These are phyloP conservation scores for Apiosordaria backusii DNA, from an alignment of 495 filamentous ascomycete species.

Conservation along the genomic window DNA sequence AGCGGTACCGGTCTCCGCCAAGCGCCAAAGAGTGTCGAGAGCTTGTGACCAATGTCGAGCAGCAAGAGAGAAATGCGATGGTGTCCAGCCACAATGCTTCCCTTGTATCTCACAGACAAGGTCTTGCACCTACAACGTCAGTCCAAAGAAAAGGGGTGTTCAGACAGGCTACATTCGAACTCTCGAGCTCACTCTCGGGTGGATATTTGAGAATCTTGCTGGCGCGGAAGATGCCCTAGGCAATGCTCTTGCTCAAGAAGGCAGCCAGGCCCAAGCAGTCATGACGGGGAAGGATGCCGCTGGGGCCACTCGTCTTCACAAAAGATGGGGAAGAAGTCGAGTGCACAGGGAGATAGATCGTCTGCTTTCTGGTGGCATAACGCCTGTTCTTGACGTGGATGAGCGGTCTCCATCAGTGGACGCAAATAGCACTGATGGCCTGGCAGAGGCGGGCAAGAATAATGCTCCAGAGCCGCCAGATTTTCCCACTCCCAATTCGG, in stretches of 20 bases:
- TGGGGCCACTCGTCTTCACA: slow-evolving; percentile 53
- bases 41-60: slow-evolving; percentile 67
- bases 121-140: slow-evolving; percentile 63
- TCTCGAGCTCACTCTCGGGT: slow-evolving; percentile 50
- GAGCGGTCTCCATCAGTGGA: slow-evolving; percentile 31
- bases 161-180: slow-evolving; percentile 62
- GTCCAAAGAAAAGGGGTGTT: slow-evolving; percentile 68
- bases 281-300: slow-evolving; percentile 48
- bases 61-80: slow-evolving; percentile 66
- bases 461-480: not conserved
- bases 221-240: slow-evolving; percentile 32
- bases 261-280: slow-evolving; percentile 22
- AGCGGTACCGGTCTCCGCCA: slow-evolving; percentile 14
- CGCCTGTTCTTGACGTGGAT: slow-evolving; percentile 35
- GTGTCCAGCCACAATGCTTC: slow-evolving; percentile 57
- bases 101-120: slow-evolving; percentile 59
- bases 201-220: slow-evolving; percentile 33
- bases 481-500: not conserved
- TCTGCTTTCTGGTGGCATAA: slow-evolving; percentile 45
- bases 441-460: not conserved
- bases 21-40: slow-evolving; percentile 62
- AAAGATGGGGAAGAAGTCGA: slow-evolving; percentile 55
- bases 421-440: slow-evolving; percentile 29
- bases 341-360: slow-evolving; percentile 53
- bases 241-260: slow-evolving; percentile 28